These are phyloP conservation scores for Picochlorum sp. DNA, from an alignment of 139 green algal genomes.

Conservation along the genomic window DNA sequence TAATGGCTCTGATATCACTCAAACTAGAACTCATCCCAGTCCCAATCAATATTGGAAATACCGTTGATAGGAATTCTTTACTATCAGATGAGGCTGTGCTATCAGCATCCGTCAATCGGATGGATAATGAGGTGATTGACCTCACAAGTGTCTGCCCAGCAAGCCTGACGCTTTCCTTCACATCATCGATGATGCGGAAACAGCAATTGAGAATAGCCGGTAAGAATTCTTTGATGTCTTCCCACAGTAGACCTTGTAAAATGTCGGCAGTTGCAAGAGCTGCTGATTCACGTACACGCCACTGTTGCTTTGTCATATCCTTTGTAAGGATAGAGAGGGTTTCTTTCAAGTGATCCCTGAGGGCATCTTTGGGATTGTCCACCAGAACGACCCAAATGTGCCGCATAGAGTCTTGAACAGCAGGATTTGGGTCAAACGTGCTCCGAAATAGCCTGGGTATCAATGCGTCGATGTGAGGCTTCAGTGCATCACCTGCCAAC, in stretches of 20 bases:
- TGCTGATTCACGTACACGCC: slow-evolving; percentile 74
- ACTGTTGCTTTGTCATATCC: slow-evolving; percentile 70
- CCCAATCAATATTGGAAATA: slow-evolving; percentile 62
- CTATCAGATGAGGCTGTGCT: slow-evolving; percentile 35
- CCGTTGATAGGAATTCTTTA: slow-evolving; percentile 27
- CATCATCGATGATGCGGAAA: slow-evolving; percentile 69
- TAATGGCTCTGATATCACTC: slow-evolving; percentile 18
- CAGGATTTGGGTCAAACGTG: slow-evolving; percentile 75
- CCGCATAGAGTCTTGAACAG: slow-evolving; percentile 56
- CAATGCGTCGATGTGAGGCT: slow-evolving; percentile 54
- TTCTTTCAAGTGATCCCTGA: slow-evolving; percentile 56
- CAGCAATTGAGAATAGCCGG: slow-evolving; percentile 63
- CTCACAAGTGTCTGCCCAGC: slow-evolving; percentile 25
- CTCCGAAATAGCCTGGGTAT: slow-evolving; percentile 79
- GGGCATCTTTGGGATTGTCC: slow-evolving; percentile 43
- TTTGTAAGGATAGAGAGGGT: slow-evolving; percentile 46
- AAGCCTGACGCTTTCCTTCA: slow-evolving; percentile 72
- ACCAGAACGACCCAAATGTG: slow-evolving; percentile 76
- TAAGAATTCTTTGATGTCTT: slow-evolving; percentile 50
- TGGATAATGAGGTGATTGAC: slow-evolving; percentile 45
- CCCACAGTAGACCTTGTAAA: slow-evolving; percentile 54
- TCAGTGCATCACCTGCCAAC: slow-evolving; percentile 56
- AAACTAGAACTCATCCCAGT: slow-evolving; percentile 25
- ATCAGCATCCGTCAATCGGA: slow-evolving; percentile 57
- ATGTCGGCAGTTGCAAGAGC: slow-evolving; percentile 63